These are phyloP conservation scores for Nannizziopsis arthrosporioides DNA, from an alignment of 2,329 filamentous ascomycete species.

Conservation along the genomic window DNA sequence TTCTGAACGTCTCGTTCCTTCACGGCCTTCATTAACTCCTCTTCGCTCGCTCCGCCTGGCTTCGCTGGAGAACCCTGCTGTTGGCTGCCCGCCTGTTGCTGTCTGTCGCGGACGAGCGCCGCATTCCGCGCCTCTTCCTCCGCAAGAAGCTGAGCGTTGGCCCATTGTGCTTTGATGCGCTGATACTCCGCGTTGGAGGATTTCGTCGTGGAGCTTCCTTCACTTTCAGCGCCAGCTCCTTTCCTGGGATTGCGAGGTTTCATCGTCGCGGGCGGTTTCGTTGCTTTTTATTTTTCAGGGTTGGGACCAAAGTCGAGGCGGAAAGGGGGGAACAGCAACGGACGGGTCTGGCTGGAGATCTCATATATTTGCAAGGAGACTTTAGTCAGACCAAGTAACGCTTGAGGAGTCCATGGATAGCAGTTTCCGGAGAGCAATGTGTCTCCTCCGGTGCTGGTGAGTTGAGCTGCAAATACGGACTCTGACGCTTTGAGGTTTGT, in stretches of 20 bases:
- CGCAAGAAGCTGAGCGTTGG: slow-evolving; percentile 15
- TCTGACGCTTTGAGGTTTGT: neutral
- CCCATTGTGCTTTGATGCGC: slow-evolving; percentile 17
- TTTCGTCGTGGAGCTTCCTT: neutral
- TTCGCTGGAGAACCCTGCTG: neutral
- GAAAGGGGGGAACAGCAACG: neutral
- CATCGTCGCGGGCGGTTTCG: slow-evolving; percentile 4
- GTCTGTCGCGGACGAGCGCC: neutral
- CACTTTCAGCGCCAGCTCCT: neutral
- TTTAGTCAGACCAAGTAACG: neutral
- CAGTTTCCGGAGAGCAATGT: neutral
- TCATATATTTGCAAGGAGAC: neutral
- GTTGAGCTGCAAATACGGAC: neutral
- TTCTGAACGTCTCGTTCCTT: slow-evolving; percentile 23
- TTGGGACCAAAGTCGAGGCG: neutral
- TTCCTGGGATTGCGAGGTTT: slow-evolving; percentile 8
- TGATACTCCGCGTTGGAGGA: slow-evolving; percentile 13
- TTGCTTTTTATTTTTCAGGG: neutral
- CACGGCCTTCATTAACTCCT: slow-evolving; percentile 15
- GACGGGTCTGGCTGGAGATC: neutral
- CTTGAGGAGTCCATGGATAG: slow-evolving; percentile 1
- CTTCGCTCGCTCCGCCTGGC: slow-evolving; percentile 11
- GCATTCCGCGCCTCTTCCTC: slow-evolving; percentile 15
- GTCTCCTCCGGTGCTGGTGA: neutral
- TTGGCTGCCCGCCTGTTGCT: neutral